A percentile compares a stretch with the other conserved stretches of the same genome.
These are phyloP conservation scores for Azolla pinnata DNA, from an alignment of 75 land plant genomes.

Conservation along the genomic window DNA sequence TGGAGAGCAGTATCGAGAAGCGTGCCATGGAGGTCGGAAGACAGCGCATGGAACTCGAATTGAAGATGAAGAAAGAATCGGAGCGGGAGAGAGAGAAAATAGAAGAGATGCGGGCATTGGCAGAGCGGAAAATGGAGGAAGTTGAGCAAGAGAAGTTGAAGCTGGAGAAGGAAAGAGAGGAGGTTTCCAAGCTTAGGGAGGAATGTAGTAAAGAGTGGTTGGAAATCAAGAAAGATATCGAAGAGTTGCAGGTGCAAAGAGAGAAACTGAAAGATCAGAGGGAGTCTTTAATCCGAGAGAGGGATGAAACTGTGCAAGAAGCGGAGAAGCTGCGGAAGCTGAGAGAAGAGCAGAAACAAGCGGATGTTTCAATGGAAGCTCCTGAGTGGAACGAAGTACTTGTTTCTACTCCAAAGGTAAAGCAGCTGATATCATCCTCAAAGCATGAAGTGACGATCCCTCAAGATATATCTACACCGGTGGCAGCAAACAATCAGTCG, in stretches of 20 bases:
- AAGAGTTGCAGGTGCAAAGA: conserved; percentile 52
- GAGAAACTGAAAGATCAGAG: conserved; percentile 57
- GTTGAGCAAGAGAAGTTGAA: conserved; percentile 33
- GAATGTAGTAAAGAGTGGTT: conserved; percentile 42
- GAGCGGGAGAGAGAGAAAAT: conserved; percentile 37
- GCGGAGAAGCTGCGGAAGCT: conserved; percentile 38
- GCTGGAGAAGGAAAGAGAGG: conserved; percentile 48
- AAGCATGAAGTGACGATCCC: conserved; percentile 16
- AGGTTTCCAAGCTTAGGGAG: conserved; percentile 21
- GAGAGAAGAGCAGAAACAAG: conserved; percentile 6
- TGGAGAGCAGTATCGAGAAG: conserved; percentile 42
- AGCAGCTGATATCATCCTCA: neutral
- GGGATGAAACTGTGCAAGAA: conserved; percentile 34
- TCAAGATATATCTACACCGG: neutral
- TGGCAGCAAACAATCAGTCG: neutral
- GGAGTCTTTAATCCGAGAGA: conserved; percentile 44
- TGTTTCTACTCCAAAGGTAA: conserved; percentile 6
- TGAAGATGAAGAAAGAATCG: conserved; percentile 27
- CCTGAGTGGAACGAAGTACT: conserved; percentile 1
- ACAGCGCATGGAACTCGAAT: conserved; percentile 30
- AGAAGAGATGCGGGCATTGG: conserved; percentile 23
- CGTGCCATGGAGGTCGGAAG: conserved; percentile 46
- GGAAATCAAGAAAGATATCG: conserved; percentile 68
- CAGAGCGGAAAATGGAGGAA: conserved; percentile 41
- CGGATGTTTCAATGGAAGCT: conserved; percentile 1